A percentile compares a stretch with the other conserved stretches of the same genome.
Conservation (phyloP, 176 grass and related monocot species). For the Phyllostachys edulis region DNA sequence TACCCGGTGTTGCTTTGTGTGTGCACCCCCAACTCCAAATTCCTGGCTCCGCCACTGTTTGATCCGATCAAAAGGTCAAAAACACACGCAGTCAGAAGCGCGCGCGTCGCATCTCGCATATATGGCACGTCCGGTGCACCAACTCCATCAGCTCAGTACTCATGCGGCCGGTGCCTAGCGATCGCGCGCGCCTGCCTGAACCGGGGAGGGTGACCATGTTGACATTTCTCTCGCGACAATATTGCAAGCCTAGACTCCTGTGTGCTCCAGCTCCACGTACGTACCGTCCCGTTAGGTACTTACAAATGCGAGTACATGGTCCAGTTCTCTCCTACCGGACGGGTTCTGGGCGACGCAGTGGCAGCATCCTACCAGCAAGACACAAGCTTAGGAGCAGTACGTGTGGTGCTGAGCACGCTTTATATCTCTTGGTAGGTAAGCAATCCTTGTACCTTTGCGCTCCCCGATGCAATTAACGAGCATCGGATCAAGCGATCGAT, state of each 20-base stretch:
- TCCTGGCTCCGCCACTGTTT: no score
- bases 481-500: constrained; percentile 22
- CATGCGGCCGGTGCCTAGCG: background rate
- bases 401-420: background rate
- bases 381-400: background rate
- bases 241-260: background rate
- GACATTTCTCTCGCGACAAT: background rate
- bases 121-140: background rate
- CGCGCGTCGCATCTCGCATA: background rate
- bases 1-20: no score
- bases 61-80: no score
- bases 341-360: background rate
- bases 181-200: background rate
- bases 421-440: background rate
- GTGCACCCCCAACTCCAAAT: no score
- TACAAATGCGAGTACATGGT: background rate
- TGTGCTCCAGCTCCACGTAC: background rate
- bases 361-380: background rate
- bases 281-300: no score
- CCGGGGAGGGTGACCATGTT: background rate
- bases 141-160: background rate
- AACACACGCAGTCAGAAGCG: no score
- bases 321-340: background rate
- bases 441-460: background rate
- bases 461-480: background rate